A percentile compares a stretch with the other conserved stretches of the same genome.
phyloP scores from a whole-genome alignment of 257 asterid genomes.

The Scutellaria barbata region DNA sequence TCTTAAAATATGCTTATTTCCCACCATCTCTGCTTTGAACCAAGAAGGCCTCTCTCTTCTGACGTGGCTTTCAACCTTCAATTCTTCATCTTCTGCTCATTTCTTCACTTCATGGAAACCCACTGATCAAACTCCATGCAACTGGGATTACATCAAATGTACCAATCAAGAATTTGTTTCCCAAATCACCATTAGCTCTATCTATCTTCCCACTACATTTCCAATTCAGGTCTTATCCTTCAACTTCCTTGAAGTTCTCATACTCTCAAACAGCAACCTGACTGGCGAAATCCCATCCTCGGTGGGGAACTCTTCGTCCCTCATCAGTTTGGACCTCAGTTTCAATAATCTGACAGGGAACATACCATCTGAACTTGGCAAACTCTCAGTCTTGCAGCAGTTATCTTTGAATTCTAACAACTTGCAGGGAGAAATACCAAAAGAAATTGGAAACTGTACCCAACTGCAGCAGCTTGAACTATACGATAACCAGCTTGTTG shows the following conservation, averaged over 20 bases:
- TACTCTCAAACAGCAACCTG: conserved; percentile 57
- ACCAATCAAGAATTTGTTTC: conserved; percentile 49
- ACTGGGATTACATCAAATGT: conserved; percentile 71
- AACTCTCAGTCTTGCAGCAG: conserved; percentile 47
- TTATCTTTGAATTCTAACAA: conserved; percentile 56
- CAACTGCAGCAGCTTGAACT: conserved; percentile 56
- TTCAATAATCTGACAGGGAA: conserved; percentile 59
- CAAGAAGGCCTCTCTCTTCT: conserved; percentile 65
- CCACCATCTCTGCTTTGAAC: conserved; percentile 53
- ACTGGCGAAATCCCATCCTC: conserved; percentile 58
- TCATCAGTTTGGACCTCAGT: conserved; percentile 62
- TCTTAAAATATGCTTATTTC: conserved; percentile 40
- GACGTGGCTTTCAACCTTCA: conserved; percentile 69
- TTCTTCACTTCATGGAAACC: conserved; percentile 66
- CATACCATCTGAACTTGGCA: conserved; percentile 61
- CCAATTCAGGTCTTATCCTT: conserved; percentile 59
- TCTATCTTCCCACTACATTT: conserved; percentile 58
- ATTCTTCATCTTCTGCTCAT: conserved; percentile 49
- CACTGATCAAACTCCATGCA: conserved; percentile 58
- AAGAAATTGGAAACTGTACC: conserved; percentile 60
- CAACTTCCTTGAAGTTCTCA: conserved; percentile 48
- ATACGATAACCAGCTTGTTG: conserved; percentile 61
- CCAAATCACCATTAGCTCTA: conserved; percentile 51
- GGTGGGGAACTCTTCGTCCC: conserved; percentile 55
- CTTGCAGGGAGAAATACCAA: conserved; percentile 59